Evolutionary conservation across 2,329 filamentous ascomycete species (phyloP), one percentile per base, ranked within the genome.

Genomic region (Penicillium griseofulvum): DNA sequence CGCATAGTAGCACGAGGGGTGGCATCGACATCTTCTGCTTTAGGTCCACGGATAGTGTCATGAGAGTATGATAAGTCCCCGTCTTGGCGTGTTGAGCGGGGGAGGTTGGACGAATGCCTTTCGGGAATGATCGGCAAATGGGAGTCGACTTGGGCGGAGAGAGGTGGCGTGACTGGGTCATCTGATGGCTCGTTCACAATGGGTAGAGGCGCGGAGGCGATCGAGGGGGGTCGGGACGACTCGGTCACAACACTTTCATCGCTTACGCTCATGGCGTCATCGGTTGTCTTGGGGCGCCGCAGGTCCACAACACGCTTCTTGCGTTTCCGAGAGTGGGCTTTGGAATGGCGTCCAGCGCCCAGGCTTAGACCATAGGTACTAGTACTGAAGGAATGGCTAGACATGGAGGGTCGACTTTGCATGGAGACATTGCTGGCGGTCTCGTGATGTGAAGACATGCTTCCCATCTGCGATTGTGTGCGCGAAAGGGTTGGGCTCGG

Each of bases 401-500:
- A 65, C 29, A 71, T 56, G 12, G 72, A 68, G 6, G 73, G 71
- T 42, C 90, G 81, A 7, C 86, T 87, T n/a, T 86, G 83, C 45
- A 85, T 68, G 42, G 86, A 82, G 4, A 83, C 83, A n/a, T 84
- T 78, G 68, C 87, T 90, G 41, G 84, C 85, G 19, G 82, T 83
- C 66, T 91, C 87, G 17, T 84, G 89, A 65, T 90, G 6, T 2
- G 63, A 90, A 63, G 90, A 89, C 6, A 87, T 85, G 10, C 84
- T 86, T 34, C 81, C 83, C 24, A 81, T 76, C 49, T 85, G 82
- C 1, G 87, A 90, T 52, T 87, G 83, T 6, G 83, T 83, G 68
- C 87, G 83, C 39, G 81, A 82, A 17, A 90, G 71, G 41, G 80
- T 80, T 6, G 71, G 81, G 69, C 72, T 81, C 47, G 61, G 67